Percentiles rank a stretch among this genome's conserved stretches.
These are phyloP conservation scores for Clonostachys chloroleuca DNA, from an alignment of 2,329 filamentous ascomycete species.

Conservation along the genomic window DNA sequence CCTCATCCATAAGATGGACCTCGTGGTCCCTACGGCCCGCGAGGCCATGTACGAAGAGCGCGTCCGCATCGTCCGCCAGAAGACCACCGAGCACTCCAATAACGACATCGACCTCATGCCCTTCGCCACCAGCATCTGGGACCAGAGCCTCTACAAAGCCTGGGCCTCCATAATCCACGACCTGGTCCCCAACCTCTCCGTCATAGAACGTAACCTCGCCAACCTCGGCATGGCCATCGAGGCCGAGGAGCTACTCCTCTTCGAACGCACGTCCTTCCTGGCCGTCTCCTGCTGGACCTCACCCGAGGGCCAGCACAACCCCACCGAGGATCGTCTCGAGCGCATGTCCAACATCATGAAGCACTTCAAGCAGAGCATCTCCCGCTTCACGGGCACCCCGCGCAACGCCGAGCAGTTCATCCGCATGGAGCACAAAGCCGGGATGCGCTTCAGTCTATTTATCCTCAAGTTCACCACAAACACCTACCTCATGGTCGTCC, in stretches of 20 bases:
- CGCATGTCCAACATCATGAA: conserved; percentile 96
- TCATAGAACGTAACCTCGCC: conserved; percentile 82
- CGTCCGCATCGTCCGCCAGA: conserved; percentile 69
- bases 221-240: conserved; percentile 82
- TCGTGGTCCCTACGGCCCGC: conserved; percentile 77
- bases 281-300: conserved; percentile 92
- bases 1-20: conserved; percentile 97
- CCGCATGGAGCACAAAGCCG: conserved; percentile 76
- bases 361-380: conserved; percentile 86
- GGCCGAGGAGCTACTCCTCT: conserved; percentile 89
- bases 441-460: conserved; percentile 81
- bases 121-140: conserved; percentile 97
- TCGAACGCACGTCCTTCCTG: conserved; percentile 92
- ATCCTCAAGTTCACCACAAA: conserved; percentile 96
- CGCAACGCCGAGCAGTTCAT: conserved; percentile 78
- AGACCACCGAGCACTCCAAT: conserved; percentile 49
- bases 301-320: conserved; percentile 70
- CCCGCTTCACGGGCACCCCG: conserved; percentile 74
- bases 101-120: conserved; percentile 65
- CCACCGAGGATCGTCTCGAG: conserved; percentile 89
- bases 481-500: conserved; percentile 89
- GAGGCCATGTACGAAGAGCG: conserved; percentile 82
- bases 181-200: conserved; percentile 85
- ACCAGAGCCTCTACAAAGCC: conserved; percentile 95
- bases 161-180: conserved; percentile 99